Evolutionary conservation across 352 stramenopile species (phyloP).

Genomic region (Globisporangium acanthophoron): DNA sequence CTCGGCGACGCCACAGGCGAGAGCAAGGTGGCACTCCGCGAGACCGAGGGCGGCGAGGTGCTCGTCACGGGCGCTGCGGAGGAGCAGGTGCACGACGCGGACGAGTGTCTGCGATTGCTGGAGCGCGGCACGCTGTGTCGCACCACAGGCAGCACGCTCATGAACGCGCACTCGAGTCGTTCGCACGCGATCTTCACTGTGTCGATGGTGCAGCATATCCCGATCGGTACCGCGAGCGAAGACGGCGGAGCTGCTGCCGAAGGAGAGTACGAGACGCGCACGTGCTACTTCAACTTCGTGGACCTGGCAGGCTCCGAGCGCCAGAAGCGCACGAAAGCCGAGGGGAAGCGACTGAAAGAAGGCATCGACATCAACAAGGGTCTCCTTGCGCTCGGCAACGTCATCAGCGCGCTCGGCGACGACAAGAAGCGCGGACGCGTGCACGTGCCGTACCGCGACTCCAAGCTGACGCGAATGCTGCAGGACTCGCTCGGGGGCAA

Average conservation of each 20-base stretch:
- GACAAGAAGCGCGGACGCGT: constrained; percentile 87
- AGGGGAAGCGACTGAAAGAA: constrained; percentile 91
- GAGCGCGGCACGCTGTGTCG: constrained; percentile 81
- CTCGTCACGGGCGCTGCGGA: constrained; percentile 79
- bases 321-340: constrained; percentile 93
- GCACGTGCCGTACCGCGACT: constrained; percentile 93
- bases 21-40: constrained; percentile 81
- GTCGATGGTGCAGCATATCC: constrained; percentile 74
- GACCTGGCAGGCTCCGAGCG: constrained; percentile 90
- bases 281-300: constrained; percentile 90
- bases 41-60: constrained; percentile 76
- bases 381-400: constrained; percentile 95
- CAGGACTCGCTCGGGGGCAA: constrained; percentile 92
- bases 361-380: constrained; percentile 99
- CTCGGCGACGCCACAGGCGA: constrained; percentile 45
- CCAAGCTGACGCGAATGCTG: constrained; percentile 92
- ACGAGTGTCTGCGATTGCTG: constrained; percentile 78
- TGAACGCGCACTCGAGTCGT: constrained; percentile 90
- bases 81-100: constrained; percentile 52
- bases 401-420: constrained; percentile 95
- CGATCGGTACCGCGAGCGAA: constrained; percentile 33
- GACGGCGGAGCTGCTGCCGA: constrained; percentile 27
- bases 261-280: constrained; percentile 72
- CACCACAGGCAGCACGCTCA: constrained; percentile 85
- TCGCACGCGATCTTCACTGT: constrained; percentile 92